Evolutionary conservation across 1,284 basidiomycete species (phyloP).

Genomic region (Mycosarcoma maydis): DNA sequence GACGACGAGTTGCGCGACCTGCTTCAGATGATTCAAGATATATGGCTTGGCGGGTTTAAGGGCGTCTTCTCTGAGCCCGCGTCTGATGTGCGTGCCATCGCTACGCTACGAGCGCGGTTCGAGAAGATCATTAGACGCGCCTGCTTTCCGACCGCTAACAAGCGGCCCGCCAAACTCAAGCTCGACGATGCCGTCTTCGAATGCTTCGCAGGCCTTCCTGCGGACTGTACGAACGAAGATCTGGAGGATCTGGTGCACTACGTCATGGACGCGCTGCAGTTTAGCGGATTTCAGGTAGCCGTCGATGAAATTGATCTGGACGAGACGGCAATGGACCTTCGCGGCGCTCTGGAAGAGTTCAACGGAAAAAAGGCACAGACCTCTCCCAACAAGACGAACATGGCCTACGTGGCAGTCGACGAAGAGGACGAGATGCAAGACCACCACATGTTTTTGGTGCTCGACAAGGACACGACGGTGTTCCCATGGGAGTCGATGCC

Average conservation of each 20-base stretch:
- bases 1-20: conserved; percentile 81
- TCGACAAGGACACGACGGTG: conserved; percentile 88
- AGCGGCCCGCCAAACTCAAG: conserved; percentile 69
- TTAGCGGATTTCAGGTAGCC: conserved; percentile 87
- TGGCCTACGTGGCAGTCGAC: conserved; percentile 26
- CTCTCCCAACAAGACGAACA: conserved; percentile 34
- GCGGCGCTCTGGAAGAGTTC: conserved; percentile 56
- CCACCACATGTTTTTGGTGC: conserved; percentile 85
- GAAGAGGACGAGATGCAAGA: conserved; percentile 71
- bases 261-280: conserved; percentile 90
- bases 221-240: conserved; percentile 84
- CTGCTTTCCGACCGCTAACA: conserved; percentile 70
- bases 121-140: conserved; percentile 65
- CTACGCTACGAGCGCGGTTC: conserved; percentile 36
- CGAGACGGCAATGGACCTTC: conserved; percentile 72
- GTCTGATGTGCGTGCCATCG: conserved; percentile 21
- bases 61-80: conserved; percentile 47
- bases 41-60: conserved; percentile 97
- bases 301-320: conserved; percentile 92
- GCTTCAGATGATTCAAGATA: conserved; percentile 86
- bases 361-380: conserved; percentile 34
- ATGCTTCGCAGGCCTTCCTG: conserved; percentile 83
- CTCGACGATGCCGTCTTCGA: conserved; percentile 79
- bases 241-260: conserved; percentile 95
- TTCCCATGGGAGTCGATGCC: conserved; percentile 98